Base-by-base conservation (phyloP, 805 yeast species). In the Candida silvicultrix region DNA sequence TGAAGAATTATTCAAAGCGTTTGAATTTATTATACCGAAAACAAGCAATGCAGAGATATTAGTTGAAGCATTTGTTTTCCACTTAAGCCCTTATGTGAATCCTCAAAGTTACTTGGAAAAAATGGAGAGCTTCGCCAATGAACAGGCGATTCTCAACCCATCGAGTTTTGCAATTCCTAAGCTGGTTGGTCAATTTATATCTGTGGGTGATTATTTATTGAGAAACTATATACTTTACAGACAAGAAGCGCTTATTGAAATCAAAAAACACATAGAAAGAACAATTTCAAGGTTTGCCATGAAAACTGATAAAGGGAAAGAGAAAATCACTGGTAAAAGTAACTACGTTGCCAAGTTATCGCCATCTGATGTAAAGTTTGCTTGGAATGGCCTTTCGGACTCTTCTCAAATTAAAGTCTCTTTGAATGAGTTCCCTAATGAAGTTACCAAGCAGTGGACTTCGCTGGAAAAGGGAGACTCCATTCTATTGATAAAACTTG, bases 241-340 rank as follows among this genome's bases (percentile, higher is more conserved):
- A 35, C 18, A 20, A 4, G 41, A 44, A 18, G 10, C 42, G 0
- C 48, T 50, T 19, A 19, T 19, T 1, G 43, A 41, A 2, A 41
- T 56, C 5, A 4, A 22, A 5, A 23, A 37, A 0, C 61, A 58
- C 43, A 15, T 57, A 4, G 12, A 20, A 9, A 38, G 38, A 11
- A 49, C 55, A 2, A 29, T 47, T 5, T 2, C 47, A 5, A 47
- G 57, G 41, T 54, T 57, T 40, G 51, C 43, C 19, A 39, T 29
- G 16, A 48, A 45, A 15, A 39, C 43, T 18, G 42, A 44, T 5
- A 43, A 45, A 18, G 41, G 37, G 4, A 28, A 28, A 28, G 31
- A 28, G 9, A 52, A 50, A 18, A 6, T 56, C 8, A 44, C 43
- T 8, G 61, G 61, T 1, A 16, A 46, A 7, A 53, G 58, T 42